Evolutionary conservation across 176 grass and related monocot genomes (phyloP), one percentile per base, ranked within the genome.

Genomic region (Cocos nucifera): DNA sequence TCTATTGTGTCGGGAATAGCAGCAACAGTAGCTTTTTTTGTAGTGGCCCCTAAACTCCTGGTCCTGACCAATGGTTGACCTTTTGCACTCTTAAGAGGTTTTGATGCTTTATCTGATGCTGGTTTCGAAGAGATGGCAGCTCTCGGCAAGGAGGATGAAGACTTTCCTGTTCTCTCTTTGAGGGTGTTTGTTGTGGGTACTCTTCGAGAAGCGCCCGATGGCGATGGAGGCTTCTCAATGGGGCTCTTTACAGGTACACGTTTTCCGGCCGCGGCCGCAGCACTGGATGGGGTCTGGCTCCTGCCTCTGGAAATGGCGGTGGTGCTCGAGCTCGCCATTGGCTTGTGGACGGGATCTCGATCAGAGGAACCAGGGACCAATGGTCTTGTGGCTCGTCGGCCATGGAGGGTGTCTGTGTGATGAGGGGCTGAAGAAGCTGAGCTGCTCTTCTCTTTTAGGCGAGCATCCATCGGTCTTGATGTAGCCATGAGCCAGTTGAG

Each of bases 401-500:
- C 12, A 16, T 24, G 16, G 23, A 26, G 22, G 26, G 2, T 17
- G 24, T 24, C 23, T 19, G 9, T 24, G 56, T 12, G 22, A 4
- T 17, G 56, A 15, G 56, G 27, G 4, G 27, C 56, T 24, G 56
- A 58, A 14, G 57, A 59, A 15, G 23, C 23, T 4, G 23, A 23
- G 22, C 2, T 26, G 14, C 23, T 59, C 57, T 17, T 59, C 23
- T 59, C 22, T 59, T 39, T 39, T 39, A 39, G 32, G 32, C 9
- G 32, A 39, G 6, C 20, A n/a, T 20, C 17, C 53, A 18, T 56
- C 10, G 18, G 53, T 22, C 26, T 61, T 61, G 58, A 18, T 61
- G 58, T 35, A 61, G 58, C 58, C 58, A 61, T 61, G 58, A 32
- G 24, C 17, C 6, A 61, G 25, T n/a, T 56, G 53, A 56, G n/a